A percentile compares a stretch with the other conserved stretches of the same genome.
phyloP scores from a whole-genome alignment of 2,329 filamentous ascomycete species.

The Sporothrix pallida region DNA sequence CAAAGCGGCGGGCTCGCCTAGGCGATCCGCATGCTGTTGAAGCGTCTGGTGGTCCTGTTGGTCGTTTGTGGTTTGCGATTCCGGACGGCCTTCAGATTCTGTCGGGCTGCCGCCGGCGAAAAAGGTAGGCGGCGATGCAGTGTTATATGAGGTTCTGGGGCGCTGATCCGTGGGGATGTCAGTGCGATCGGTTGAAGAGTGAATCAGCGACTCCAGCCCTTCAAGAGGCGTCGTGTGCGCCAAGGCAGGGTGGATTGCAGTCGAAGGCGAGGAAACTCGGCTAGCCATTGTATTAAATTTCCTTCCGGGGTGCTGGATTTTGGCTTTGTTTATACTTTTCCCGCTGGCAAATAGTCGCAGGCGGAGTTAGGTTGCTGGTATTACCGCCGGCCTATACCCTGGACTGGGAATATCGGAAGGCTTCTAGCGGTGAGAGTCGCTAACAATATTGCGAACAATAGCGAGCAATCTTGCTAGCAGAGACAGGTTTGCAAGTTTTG shows the following conservation, averaged over 20 bases:
- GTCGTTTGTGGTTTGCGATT: conserved; percentile 48
- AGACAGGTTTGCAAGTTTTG: background rate
- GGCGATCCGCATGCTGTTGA: conserved; percentile 31
- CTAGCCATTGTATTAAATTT: conserved; percentile 45
- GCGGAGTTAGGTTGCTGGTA: conserved; percentile 32
- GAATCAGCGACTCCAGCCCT: conserved; percentile 36
- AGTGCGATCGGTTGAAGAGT: background rate
- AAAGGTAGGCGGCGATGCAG: conserved; percentile 23
- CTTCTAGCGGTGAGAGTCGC: conserved; percentile 24
- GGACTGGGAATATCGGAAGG: background rate
- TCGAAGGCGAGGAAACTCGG: conserved; percentile 52
- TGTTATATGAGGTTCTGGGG: conserved; percentile 33
- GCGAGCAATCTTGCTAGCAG: background rate
- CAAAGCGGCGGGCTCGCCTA: conserved; percentile 30
- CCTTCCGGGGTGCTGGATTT: background rate
- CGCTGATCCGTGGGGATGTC: conserved; percentile 14
- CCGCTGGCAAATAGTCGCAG: background rate
- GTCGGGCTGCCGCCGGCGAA: conserved; percentile 28
- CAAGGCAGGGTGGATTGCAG: conserved; percentile 58
- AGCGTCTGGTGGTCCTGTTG: conserved; percentile 33
- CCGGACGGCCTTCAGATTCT: conserved; percentile 41
- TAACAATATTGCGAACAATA: conserved; percentile 18
- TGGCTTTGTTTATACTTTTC: conserved; percentile 20
- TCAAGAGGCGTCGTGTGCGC: conserved; percentile 35
- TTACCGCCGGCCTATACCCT: conserved; percentile 13